Evolutionary conservation across 495 filamentous ascomycete genomes (phyloP), one percentile per base, ranked within the genome.

Genomic region (Penicillium riverlandense): DNA sequence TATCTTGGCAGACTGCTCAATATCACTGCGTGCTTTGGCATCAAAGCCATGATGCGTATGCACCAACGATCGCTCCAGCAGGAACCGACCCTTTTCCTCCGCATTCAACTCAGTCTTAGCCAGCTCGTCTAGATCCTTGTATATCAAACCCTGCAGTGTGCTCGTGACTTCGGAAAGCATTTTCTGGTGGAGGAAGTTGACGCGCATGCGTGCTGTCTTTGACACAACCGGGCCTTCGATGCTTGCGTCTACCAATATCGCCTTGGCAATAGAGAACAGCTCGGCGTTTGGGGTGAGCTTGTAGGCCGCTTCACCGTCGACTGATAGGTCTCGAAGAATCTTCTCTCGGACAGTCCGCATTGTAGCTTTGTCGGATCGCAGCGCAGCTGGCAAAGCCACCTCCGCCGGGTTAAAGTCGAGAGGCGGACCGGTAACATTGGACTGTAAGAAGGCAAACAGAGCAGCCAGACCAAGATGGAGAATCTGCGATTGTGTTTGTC

Each of bases 271-370:
- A 40, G 78, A 78, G 34, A 97, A 85, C 1, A 97, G 73, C 57
- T 97, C 88, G 10, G 91, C 64, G 54, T 82, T 72, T 0, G 89
- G 88, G 8, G 86, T 90, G 30, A 95, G 74, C 45, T 83, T 82
- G 63, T 96, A 97, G 0, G 84, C 83, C 1, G 83, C 81, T 30
- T 92, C 86, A 35, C 92, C 92, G 63, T 97, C 92, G 2, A 90
- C 73, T 10, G 81, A 77, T 8, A 97, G 71, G 22, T 75, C 80
- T 6, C 53, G 63, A 14, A 91, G 69, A 37, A 88, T 80, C 32
- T 66, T 59, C 29, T 55, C 61, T 40, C 74, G 66, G 34, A 82
- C 50, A n/a, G 56, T 47, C 45, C 65, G 55, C 5, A 57, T 58
- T 6, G 49, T 53, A 35, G 42, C 44, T 38, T 43, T 34, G 32